Percentiles rank a stretch among this genome's conserved stretches.
phyloP scores from a whole-genome alignment of 163 green algal genomes.

The Scenedesmus sp. region DNA sequence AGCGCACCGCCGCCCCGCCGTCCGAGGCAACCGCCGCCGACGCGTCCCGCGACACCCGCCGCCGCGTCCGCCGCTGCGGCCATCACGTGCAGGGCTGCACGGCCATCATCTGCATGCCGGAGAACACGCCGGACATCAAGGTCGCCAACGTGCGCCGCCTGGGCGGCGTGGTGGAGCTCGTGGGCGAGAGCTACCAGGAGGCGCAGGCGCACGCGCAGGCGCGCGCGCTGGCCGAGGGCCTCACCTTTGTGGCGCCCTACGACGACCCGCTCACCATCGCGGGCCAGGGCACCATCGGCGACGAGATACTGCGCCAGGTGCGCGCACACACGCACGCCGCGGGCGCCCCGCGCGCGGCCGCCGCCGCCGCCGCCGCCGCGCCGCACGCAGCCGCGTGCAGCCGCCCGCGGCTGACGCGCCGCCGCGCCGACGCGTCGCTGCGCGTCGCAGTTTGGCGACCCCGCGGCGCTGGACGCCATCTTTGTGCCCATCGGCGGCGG shows the following conservation, averaged over 20 bases:
- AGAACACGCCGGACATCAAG: slow-evolving; percentile 95
- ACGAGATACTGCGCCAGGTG: slow-evolving; percentile 93
- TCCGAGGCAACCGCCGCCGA: too few relatives aligned
- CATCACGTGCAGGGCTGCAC: slow-evolving; percentile 73
- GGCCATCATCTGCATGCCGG: slow-evolving; percentile 96
- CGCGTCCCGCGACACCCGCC: too few relatives aligned
- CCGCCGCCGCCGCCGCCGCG: too few relatives aligned
- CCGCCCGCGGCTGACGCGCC: background rate
- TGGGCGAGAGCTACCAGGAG: slow-evolving; percentile 95
- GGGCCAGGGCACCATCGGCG: slow-evolving; percentile 95
- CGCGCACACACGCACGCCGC: background rate
- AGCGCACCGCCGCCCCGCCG: too few relatives aligned
- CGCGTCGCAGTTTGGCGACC: slow-evolving; percentile 57
- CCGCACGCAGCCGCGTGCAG: background rate
- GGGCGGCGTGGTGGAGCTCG: slow-evolving; percentile 90
- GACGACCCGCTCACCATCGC: slow-evolving; percentile 97
- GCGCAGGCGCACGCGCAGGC: slow-evolving; percentile 57
- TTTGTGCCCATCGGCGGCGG: slow-evolving; percentile 97
- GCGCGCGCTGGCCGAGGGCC: slow-evolving; percentile 66
- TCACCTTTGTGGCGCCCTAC: slow-evolving; percentile 93
- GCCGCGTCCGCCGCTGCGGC: background rate
- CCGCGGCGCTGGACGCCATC: slow-evolving; percentile 82
- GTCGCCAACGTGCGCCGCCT: slow-evolving; percentile 81
- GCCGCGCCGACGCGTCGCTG: background rate
- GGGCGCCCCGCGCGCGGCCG: too few relatives aligned